Evolutionary conservation across 1,139 yeast genomes (phyloP).

Genomic region (Protomyces macrosporus): DNA sequence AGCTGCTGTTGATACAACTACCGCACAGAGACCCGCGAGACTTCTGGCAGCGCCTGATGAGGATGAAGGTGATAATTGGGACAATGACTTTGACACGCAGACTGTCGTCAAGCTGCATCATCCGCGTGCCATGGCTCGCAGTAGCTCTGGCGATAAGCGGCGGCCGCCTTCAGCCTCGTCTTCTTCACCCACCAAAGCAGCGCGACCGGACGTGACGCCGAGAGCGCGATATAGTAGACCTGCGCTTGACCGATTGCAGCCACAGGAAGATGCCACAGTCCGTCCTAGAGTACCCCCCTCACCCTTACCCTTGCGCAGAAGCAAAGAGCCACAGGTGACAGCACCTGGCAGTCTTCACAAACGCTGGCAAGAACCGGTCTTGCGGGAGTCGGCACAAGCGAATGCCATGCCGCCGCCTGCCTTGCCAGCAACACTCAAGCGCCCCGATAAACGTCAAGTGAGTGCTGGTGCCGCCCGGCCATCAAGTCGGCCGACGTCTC

Average conservation of each 20-base stretch:
- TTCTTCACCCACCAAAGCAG: background rate
- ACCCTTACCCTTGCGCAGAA: background rate
- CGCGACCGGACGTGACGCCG: background rate
- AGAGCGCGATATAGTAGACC: background rate
- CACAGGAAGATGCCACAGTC: background rate
- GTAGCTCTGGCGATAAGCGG: background rate
- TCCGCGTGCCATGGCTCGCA: background rate
- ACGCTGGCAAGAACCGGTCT: background rate
- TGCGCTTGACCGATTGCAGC: background rate
- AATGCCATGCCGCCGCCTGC: background rate
- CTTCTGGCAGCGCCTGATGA: background rate
- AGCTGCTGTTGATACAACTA: background rate
- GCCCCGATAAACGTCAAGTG: background rate
- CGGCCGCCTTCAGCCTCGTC: background rate
- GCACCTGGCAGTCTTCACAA: background rate
- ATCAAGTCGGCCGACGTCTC: background rate
- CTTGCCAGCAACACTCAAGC: background rate
- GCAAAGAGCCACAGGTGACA: background rate
- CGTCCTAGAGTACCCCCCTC: background rate
- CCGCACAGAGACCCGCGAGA: background rate
- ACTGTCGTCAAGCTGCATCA: background rate
- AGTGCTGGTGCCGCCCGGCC: background rate
- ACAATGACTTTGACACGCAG: conserved; percentile 29
- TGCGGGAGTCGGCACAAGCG: background rate
- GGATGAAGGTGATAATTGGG: conserved; percentile 29